Conservation (phyloP, 2,329 filamentous ascomycete genomes). For the Fusarium sp. region DNA sequence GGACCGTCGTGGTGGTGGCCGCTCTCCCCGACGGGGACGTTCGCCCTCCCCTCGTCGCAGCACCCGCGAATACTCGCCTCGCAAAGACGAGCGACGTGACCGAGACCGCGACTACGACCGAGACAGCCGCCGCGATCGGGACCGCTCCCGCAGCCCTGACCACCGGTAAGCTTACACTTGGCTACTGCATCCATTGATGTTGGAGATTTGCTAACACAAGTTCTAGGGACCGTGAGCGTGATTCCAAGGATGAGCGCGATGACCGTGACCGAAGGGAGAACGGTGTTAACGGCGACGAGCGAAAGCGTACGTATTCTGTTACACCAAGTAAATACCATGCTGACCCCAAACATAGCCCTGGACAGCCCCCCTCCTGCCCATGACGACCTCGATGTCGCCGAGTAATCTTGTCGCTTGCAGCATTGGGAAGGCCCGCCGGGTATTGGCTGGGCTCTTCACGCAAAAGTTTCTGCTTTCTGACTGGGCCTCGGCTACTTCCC, state of each 20-base stretch:
- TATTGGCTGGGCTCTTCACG: slow-evolving; percentile 26
- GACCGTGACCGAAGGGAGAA: slow-evolving; percentile 81
- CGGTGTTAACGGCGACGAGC: slow-evolving; percentile 85
- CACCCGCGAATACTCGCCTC: slow-evolving; percentile 84
- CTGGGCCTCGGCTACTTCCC: slow-evolving; percentile 35
- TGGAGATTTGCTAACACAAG: slow-evolving; percentile 16
- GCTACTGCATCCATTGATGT: background rate
- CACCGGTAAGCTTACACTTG: slow-evolving; percentile 58
- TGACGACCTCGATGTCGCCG: slow-evolving; percentile 96
- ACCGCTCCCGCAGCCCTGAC: slow-evolving; percentile 80
- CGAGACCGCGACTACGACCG: slow-evolving; percentile 84
- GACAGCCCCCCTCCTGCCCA: slow-evolving; percentile 87
- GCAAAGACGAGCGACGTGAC: slow-evolving; percentile 88
- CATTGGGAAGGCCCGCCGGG: slow-evolving; percentile 17
- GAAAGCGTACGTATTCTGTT: slow-evolving; percentile 75
- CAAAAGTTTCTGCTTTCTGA: slow-evolving; percentile 42
- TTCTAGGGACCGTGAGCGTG: slow-evolving; percentile 65
- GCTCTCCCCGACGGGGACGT: slow-evolving; percentile 75
- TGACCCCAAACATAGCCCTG: slow-evolving; percentile 59
- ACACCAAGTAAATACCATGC: slow-evolving; percentile 19
- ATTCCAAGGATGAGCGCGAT: slow-evolving; percentile 74
- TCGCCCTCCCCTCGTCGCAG: slow-evolving; percentile 83
- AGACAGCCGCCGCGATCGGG: slow-evolving; percentile 79
- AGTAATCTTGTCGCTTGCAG: slow-evolving; percentile 59
- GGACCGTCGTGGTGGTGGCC: slow-evolving; percentile 68